phyloP scores from a whole-genome alignment of 345 rosid genomes.

The Ceriops tagal region DNA sequence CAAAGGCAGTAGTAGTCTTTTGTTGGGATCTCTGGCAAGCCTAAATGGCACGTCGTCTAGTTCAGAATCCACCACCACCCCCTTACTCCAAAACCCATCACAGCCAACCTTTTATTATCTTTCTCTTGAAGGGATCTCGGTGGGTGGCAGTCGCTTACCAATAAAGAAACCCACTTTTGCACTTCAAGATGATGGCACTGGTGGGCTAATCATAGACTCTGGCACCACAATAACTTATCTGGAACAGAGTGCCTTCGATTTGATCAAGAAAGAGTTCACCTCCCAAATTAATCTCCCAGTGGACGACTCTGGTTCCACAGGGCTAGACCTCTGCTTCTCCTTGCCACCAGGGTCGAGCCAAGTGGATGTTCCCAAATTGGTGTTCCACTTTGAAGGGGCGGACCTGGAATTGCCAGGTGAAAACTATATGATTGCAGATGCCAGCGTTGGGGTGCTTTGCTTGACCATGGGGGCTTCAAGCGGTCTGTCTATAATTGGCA shows the following conservation, averaged over 20 bases:
- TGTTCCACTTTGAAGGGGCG: slow-evolving; percentile 68
- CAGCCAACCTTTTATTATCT: slow-evolving; percentile 94
- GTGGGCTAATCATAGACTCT: slow-evolving; percentile 87
- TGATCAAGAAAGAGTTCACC: slow-evolving; percentile 49
- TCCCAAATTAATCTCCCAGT: slow-evolving; percentile 47
- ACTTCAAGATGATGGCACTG: slow-evolving; percentile 65
- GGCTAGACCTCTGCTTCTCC: slow-evolving; percentile 81
- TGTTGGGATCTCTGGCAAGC: slow-evolving; percentile 58
- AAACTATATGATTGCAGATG: slow-evolving; percentile 74
- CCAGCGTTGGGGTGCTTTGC: slow-evolving; percentile 55
- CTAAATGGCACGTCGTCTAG: neutral
- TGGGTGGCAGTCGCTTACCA: slow-evolving; percentile 59
- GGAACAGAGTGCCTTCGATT: slow-evolving; percentile 47
- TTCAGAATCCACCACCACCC: slow-evolving; percentile 37
- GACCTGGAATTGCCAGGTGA: slow-evolving; percentile 78
- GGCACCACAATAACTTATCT: slow-evolving; percentile 88
- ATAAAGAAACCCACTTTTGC: slow-evolving; percentile 60
- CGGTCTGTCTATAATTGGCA: slow-evolving; percentile 90
- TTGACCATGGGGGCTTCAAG: slow-evolving; percentile 82
- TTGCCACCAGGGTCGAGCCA: slow-evolving; percentile 35
- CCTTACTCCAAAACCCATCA: slow-evolving; percentile 52
- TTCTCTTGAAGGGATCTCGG: slow-evolving; percentile 73
- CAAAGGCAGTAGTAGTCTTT: slow-evolving; percentile 47
- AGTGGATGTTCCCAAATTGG: slow-evolving; percentile 60
- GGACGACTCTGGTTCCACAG: slow-evolving; percentile 48